A percentile compares a stretch with the other conserved stretches of the same genome.
These are phyloP conservation scores for Lenzites betulinus DNA, from an alignment of 768 basidiomycete species.

Conservation along the genomic window DNA sequence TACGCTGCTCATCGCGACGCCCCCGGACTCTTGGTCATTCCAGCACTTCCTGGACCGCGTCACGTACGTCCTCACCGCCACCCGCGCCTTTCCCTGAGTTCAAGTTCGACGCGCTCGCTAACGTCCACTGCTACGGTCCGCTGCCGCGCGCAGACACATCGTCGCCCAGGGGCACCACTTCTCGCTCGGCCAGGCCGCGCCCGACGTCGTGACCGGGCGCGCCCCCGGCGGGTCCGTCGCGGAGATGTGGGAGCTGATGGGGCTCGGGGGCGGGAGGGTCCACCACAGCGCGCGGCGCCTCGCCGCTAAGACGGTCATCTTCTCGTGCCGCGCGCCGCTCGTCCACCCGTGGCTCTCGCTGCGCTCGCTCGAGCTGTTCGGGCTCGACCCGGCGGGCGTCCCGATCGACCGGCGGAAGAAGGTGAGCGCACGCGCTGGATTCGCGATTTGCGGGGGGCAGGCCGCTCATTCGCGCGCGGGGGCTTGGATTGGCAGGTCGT, in stretches of 20 bases:
- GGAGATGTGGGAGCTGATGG: conserved; percentile 1
- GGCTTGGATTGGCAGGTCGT: background rate
- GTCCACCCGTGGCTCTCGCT: background rate
- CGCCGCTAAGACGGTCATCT: background rate
- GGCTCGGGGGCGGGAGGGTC: background rate
- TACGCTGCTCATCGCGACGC: background rate
- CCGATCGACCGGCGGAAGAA: background rate
- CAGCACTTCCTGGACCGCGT: background rate
- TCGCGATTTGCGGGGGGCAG: too few relatives aligned
- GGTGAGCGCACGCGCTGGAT: background rate
- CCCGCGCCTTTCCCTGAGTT: background rate
- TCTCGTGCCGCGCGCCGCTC: conserved; percentile 3
- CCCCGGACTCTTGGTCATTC: conserved; percentile 5
- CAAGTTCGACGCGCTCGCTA: background rate
- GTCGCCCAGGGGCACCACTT: background rate
- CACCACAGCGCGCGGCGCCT: background rate
- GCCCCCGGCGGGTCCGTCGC: background rate
- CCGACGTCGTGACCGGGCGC: background rate
- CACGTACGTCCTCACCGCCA: background rate
- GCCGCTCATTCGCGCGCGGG: too few relatives aligned
- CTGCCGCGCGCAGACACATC: background rate
- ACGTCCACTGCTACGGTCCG: background rate
- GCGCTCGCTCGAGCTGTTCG: background rate
- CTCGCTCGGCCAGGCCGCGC: background rate
- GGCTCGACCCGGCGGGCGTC: background rate